These are phyloP conservation scores for Groenewaldozyma auringiensis DNA, from an alignment of 1,139 yeast species.

Conservation along the genomic window DNA sequence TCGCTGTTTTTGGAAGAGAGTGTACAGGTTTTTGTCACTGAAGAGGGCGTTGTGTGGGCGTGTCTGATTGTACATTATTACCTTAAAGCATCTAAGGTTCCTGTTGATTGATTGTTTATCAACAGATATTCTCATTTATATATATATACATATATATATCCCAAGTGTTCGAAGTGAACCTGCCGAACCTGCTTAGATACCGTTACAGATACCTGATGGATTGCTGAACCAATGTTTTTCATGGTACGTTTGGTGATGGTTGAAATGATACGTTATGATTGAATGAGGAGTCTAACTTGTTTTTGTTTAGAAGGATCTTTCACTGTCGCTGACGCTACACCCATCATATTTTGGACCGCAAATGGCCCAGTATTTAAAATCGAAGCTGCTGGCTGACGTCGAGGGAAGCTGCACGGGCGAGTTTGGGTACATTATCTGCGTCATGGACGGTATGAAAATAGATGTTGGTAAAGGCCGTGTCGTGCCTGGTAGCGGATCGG, in stretches of 20 bases:
- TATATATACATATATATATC: no score
- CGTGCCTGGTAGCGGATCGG: slow-evolving; percentile 85
- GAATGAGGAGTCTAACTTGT: slow-evolving; percentile 6
- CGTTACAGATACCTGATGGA: slow-evolving; percentile 2
- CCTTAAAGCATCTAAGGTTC: no score
- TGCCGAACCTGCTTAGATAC: background rate
- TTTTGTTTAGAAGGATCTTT: slow-evolving; percentile 56
- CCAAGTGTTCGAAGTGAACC: no score
- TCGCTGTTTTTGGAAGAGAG: no score
- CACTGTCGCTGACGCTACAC: slow-evolving; percentile 85
- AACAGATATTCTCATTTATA: no score
- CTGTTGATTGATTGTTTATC: no score
- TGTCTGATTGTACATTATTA: no score
- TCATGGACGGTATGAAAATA: slow-evolving; percentile 86
- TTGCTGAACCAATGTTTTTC: slow-evolving; percentile 10
- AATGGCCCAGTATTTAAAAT: slow-evolving; percentile 87
- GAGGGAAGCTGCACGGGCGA: slow-evolving; percentile 99
- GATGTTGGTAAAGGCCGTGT: slow-evolving; percentile 94
- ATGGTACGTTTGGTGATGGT: slow-evolving; percentile 8
- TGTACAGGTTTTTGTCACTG: no score
- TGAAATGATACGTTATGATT: no score
- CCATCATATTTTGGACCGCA: slow-evolving; percentile 98
- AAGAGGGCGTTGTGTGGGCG: no score
- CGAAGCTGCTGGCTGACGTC: slow-evolving; percentile 85
- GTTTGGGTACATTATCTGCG: slow-evolving; percentile 95